Evolutionary conservation across 768 basidiomycete species (phyloP), one percentile per base, ranked within the genome.

Genomic region (Harrya chromipes): DNA sequence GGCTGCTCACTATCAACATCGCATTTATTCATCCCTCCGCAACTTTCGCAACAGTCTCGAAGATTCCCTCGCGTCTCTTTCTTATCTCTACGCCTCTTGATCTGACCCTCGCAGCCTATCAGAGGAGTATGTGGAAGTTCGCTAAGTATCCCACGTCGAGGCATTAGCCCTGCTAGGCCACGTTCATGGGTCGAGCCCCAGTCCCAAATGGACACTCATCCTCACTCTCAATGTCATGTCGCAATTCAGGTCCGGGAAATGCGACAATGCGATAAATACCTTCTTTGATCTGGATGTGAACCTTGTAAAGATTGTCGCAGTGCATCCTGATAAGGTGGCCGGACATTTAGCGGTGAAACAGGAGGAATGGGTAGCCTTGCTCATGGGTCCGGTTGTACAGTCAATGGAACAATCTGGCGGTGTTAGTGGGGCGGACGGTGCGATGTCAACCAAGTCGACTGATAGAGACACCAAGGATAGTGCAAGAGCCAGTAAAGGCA

Each of bases 231-330:
- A 89, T 45, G 93, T 92, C 0, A 84, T 97, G 0, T 74, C 86
- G 0, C 80, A 86, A 51, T 94, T 94, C 68, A 77, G 79, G 4
- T 70, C 74, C 8, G 79, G 77, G 8, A 76, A 83, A 49, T 94
- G 82, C 61, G 85, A 88, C 53, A 70, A 74, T 1, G 94, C 95
- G 1, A 86, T 97, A 49, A 85, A 97, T 62, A 80, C 84, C 0
- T 94, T 98, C 66, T 79, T 94, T 40, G 82, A 87, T 36, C 83
- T 95, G 36, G 87, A 97, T 56, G 74, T 94, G 57, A 94, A 94
- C 60, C 97, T 95, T 0, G 91, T 94, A 0, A 92, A 94, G 61
- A 90, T 99, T 4, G 78, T 98, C 19, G 87, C 94, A 2, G 72
- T 98, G 6, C 98, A 91, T 66, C 89, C 91, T 0, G 82, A 87